Conservation (phyloP, 2,329 filamentous ascomycete genomes). For the Pseudofabraea citricarpa region DNA sequence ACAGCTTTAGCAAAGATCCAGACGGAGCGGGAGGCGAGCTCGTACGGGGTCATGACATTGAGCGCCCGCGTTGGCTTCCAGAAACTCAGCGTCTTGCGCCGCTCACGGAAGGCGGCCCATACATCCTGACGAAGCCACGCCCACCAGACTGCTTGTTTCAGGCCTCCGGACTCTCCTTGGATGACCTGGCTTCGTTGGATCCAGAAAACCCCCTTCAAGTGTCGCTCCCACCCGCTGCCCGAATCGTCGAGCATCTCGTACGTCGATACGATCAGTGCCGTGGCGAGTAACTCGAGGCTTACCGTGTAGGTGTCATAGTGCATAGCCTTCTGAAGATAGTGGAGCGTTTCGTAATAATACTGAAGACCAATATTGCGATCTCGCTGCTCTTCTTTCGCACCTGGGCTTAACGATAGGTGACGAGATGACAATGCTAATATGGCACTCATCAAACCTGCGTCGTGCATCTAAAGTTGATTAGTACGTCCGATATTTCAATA, state of each 20-base stretch:
- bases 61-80: conserved; percentile 49
- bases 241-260: conserved; percentile 63
- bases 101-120: conserved; percentile 59
- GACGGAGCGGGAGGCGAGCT: conserved; percentile 47
- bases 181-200: conserved; percentile 59
- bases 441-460: conserved; percentile 52
- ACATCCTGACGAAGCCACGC: conserved; percentile 62
- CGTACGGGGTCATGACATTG: conserved; percentile 42
- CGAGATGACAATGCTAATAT: conserved; percentile 51
- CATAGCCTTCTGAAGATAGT: conserved; percentile 56
- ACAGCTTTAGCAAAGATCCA: conserved; percentile 53
- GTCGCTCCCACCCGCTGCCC: conserved; percentile 51
- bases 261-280: conserved; percentile 54
- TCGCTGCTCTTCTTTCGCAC: conserved; percentile 16
- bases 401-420: conserved; percentile 38
- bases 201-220: conserved; percentile 62
- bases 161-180: conserved; percentile 51
- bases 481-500: too few species aligned
- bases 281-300: conserved; percentile 53
- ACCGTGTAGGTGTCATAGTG: conserved; percentile 52
- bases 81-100: conserved; percentile 50
- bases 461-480: conserved; percentile 37
- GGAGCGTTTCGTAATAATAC: conserved; percentile 59
- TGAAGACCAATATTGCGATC: conserved; percentile 37
- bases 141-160: conserved; percentile 60